Evolutionary conservation across 1,139 yeast species (phyloP).

Genomic region (Dujonia santamariae): DNA sequence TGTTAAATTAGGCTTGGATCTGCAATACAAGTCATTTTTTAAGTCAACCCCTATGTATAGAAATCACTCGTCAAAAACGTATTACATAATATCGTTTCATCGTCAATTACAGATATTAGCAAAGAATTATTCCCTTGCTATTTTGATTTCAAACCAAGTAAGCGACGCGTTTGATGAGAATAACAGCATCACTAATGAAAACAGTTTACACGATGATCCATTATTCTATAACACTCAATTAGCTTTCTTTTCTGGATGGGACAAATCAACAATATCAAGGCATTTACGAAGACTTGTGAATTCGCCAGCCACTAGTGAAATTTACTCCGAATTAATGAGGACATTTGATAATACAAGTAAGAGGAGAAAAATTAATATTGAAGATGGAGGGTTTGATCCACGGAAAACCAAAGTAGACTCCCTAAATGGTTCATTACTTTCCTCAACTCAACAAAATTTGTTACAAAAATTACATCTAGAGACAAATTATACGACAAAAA

Average conservation of each 20-base stretch:
- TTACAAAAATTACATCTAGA: slow-evolving; percentile 14
- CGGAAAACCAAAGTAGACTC: no score
- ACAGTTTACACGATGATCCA: no score
- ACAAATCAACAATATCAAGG: slow-evolving; percentile 22
- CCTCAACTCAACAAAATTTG: slow-evolving; percentile 12
- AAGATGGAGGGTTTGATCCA: slow-evolving; percentile 10
- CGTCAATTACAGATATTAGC: slow-evolving; percentile 53
- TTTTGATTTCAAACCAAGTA: slow-evolving; percentile 80
- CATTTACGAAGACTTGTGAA: background rate
- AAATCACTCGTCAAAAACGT: slow-evolving; percentile 31
- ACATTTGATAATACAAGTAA: slow-evolving; percentile 9
- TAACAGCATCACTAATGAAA: slow-evolving; percentile 7
- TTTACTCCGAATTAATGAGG: slow-evolving; percentile 12
- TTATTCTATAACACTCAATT: slow-evolving; percentile 56
- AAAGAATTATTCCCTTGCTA: slow-evolving; percentile 46
- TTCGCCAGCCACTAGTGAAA: slow-evolving; percentile 3
- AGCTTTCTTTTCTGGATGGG: slow-evolving; percentile 81
- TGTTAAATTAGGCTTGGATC: slow-evolving; percentile 24
- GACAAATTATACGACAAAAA: slow-evolving; percentile 17
- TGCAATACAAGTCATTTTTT: slow-evolving; percentile 26
- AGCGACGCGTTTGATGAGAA: slow-evolving; percentile 48
- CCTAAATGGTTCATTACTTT: slow-evolving; percentile 2
- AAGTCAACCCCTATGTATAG: slow-evolving; percentile 26
- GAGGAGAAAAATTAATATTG: background rate
- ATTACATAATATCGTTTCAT: slow-evolving; percentile 44